A percentile compares a stretch with the other conserved stretches of the same genome.
Conservation (phyloP, 2,329 filamentous ascomycete species). For the Diplodia scrobiculata region DNA sequence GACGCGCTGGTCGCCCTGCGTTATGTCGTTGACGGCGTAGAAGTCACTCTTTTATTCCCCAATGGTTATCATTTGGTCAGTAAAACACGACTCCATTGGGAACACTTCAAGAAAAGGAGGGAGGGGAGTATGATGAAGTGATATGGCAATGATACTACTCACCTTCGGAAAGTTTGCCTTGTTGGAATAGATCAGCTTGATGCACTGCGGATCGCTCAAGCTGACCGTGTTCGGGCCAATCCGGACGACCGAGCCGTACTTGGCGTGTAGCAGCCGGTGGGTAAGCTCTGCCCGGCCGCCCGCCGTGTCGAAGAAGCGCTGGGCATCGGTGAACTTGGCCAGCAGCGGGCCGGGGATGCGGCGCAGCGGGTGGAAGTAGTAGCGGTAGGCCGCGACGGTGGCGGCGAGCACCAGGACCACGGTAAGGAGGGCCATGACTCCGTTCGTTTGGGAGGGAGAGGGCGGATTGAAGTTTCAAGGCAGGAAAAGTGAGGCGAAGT, state of each 20-base stretch:
- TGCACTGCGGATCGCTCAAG: conserved; percentile 37
- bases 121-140: neutral
- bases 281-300: conserved; percentile 39
- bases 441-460: too few species aligned
- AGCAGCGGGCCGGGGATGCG: conserved; percentile 40
- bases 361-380: conserved; percentile 17
- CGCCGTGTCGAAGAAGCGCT: conserved; percentile 40
- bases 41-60: conserved; percentile 37
- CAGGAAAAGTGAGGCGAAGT: neutral
- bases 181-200: conserved; percentile 42
- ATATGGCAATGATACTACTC: neutral
- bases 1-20: conserved; percentile 38
- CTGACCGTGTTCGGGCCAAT: conserved; percentile 40
- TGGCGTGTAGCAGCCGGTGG: conserved; percentile 37
- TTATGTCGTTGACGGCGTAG: conserved; percentile 41
- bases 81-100: neutral
- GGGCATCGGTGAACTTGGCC: conserved; percentile 41
- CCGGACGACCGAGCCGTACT: conserved; percentile 38
- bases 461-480: neutral
- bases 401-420: conserved; percentile 18
- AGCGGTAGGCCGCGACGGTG: conserved; percentile 8
- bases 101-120: neutral
- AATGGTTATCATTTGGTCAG: neutral
- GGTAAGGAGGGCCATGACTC: conserved; percentile 12
- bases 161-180: conserved; percentile 41